Base-by-base conservation (phyloP, 2,329 filamentous ascomycete species). In the Colletotrichum tanaceti region DNA sequence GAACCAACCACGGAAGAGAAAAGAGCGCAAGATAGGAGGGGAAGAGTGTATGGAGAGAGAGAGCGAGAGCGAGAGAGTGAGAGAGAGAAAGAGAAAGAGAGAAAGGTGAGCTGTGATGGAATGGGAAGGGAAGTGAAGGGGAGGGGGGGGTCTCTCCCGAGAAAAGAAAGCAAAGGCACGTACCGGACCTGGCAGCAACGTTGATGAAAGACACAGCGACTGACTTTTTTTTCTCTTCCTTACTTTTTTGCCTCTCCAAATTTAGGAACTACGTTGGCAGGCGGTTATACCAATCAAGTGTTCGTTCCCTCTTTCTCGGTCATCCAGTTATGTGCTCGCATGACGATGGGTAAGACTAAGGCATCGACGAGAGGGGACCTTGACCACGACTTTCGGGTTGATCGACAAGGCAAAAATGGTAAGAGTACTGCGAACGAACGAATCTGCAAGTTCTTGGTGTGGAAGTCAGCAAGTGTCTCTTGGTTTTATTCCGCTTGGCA, bases 91-190 rank as follows among this genome's bases (percentile, higher is more conserved):
- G 28, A 9, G 9, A 32, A 9, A 32, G 28, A 32, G 28, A 32
- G 28, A 32, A 32, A 32, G 7, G 7, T 32, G 28, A 32, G 28
- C 28, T 32, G 28, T 32, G 28, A 32, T 32, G 28, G 28, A 32
- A 9, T 9, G 14, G 47, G 24, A 38, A 24, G 44, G 28, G 44
- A 44, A 16, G 38, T 24, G 62, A 65, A 9, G 61, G 50, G 32
- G n/a, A 14, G 22, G 24, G 65, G 14, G 28, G 28, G 28, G 5
- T 32, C 28, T 32, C 38, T n/a, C 14, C 20, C 46, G 54, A 63
- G 64, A 58, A 58, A 68, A 68, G 62, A 60, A 68, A 60, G 35
- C n/a, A 64, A 53, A 49, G 62, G 65, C 55, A 68, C 62, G 62
- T 65, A 65, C 65, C 62, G 55, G 60, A 65, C 65, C 61, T 59